Evolutionary conservation across 208 protist species (phyloP).

Genomic region (Trypanosoma melophagium): DNA sequence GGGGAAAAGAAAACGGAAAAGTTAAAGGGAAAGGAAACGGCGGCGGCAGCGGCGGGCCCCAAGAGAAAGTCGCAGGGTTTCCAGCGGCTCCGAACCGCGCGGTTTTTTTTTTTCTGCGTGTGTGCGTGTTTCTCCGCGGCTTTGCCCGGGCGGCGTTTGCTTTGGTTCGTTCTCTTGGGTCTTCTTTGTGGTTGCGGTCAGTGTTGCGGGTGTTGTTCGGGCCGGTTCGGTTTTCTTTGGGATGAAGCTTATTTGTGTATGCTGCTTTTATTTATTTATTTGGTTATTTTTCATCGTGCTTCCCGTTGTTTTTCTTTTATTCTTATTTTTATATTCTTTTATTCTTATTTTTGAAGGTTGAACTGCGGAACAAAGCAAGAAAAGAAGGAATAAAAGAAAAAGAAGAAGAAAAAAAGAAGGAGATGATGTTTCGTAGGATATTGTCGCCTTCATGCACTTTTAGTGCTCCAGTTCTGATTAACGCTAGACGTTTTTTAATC

Average conservation of each 20-base stretch:
- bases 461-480: neutral
- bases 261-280: too few species aligned
- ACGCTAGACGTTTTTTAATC: constrained; percentile 25
- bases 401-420: neutral
- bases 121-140: too few species aligned
- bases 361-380: too few species aligned
- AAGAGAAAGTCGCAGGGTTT: neutral
- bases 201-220: too few species aligned
- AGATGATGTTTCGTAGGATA: constrained; percentile 26
- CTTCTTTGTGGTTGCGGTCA: too few species aligned
- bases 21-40: neutral
- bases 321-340: constrained; percentile 9
- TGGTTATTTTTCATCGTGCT: too few species aligned
- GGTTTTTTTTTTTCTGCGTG: too few species aligned
- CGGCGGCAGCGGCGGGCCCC: neutral
- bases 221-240: too few species aligned
- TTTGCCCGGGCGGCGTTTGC: too few species aligned
- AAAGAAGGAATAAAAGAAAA: neutral
- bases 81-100: too few species aligned
- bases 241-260: too few species aligned
- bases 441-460: neutral
- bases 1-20: constrained; percentile 3
- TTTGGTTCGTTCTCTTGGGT: too few species aligned
- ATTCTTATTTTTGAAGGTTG: neutral
- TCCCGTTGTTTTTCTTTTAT: neutral